A percentile compares a stretch with the other conserved stretches of the same genome.
Evolutionary conservation across 352 stramenopile species (phyloP).

Genomic region (Elongisporangium senticosum): DNA sequence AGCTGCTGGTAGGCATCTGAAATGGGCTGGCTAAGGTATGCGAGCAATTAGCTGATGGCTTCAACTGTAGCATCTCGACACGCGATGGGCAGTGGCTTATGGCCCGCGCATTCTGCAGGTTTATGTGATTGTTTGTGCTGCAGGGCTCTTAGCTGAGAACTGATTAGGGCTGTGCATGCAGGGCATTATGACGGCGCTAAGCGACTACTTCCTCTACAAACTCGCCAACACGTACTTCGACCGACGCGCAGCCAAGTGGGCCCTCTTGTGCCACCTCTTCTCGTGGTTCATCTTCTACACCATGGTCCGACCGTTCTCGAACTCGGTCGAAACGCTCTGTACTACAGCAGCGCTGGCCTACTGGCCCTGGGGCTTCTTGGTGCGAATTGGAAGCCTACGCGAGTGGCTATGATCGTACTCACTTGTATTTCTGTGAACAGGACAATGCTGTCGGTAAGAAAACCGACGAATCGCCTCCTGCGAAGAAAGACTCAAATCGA

Average conservation of each 20-base stretch:
- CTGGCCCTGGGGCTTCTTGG: conserved; percentile 76
- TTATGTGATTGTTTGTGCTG: background rate
- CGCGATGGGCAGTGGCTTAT: conserved; percentile 80
- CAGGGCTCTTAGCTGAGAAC: background rate
- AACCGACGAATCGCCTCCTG: conserved; percentile 20
- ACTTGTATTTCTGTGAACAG: conserved; percentile 11
- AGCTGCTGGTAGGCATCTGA: conserved; percentile 37
- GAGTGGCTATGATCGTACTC: background rate
- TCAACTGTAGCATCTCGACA: conserved; percentile 54
- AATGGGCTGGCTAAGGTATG: conserved; percentile 2
- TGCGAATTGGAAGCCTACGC: conserved; percentile 12
- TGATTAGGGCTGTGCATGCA: conserved; percentile 6
- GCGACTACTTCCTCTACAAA: conserved; percentile 75
- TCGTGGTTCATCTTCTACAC: conserved; percentile 87
- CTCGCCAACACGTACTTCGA: conserved; percentile 63
- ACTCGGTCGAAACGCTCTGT: conserved; percentile 78
- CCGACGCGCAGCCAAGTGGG: conserved; percentile 53
- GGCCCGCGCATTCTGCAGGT: conserved; percentile 68
- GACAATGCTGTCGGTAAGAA: conserved; percentile 20
- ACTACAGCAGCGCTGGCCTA: conserved; percentile 65
- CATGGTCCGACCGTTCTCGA: conserved; percentile 84
- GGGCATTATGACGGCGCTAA: conserved; percentile 54
- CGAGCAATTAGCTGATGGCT: background rate
- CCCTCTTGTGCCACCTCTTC: conserved; percentile 66
- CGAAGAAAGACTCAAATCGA: conserved; percentile 25